A percentile compares a stretch with the other conserved stretches of the same genome.
phyloP scores from a whole-genome alignment of 495 filamentous ascomycete species.

The Daldinia grandis region DNA sequence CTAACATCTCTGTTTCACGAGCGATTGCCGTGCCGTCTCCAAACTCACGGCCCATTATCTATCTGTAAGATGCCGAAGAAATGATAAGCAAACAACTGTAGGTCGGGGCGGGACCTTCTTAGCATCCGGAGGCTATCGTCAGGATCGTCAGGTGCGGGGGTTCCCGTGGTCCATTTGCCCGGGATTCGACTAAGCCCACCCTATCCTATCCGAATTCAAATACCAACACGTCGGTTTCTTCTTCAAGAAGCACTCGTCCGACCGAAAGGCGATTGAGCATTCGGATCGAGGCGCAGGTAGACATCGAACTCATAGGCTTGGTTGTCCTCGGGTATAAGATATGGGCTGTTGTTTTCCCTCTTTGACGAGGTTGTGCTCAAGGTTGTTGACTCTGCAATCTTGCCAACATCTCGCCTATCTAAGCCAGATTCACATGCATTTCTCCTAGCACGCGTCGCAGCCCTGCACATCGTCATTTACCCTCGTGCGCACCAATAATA shows the following conservation, averaged over 20 bases:
- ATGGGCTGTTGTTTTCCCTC: not conserved
- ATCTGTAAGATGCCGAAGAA: slow-evolving; percentile 3
- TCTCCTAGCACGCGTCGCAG: slow-evolving; percentile 7
- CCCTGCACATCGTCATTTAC: slow-evolving; percentile 11
- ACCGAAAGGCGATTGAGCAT: slow-evolving; percentile 3
- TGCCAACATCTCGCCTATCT: slow-evolving; percentile 8
- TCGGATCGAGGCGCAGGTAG: slow-evolving; percentile 28
- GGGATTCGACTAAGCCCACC: slow-evolving; percentile 8
- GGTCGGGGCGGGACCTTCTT: slow-evolving; percentile 2
- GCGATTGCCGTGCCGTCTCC: slow-evolving; percentile 1
- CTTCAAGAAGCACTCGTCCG: slow-evolving; percentile 16
- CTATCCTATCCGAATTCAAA: slow-evolving; percentile 1
- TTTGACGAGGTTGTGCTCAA: not conserved
- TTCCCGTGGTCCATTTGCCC: slow-evolving; percentile 32
- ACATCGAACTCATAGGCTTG: not conserved
- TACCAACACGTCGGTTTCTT: slow-evolving; percentile 1
- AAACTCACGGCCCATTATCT: not conserved
- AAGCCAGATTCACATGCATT: slow-evolving; percentile 18
- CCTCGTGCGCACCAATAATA: slow-evolving; percentile 13
- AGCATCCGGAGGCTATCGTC: slow-evolving; percentile 11
- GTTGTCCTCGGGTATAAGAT: slow-evolving; percentile 28
- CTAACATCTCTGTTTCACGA: slow-evolving; percentile 4
- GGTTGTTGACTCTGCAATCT: not conserved
- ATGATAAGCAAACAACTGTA: slow-evolving; percentile 8
- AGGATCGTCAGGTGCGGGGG: slow-evolving; percentile 30